Evolutionary conservation across 345 rosid species (phyloP).

Genomic region (Eucalyptus pauciflora): DNA sequence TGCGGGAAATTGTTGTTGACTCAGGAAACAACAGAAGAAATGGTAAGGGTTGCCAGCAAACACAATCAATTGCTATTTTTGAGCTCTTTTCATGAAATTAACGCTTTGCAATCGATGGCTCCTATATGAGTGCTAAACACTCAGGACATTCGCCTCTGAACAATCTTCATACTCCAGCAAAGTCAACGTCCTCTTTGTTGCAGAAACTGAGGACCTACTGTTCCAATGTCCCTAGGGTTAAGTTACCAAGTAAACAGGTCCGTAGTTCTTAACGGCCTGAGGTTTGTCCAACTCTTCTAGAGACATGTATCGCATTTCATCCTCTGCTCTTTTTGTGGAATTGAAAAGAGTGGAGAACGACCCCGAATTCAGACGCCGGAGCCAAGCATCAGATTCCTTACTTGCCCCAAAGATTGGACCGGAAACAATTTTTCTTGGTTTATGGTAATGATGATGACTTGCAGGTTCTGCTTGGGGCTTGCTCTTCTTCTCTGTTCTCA

Average conservation of each 20-base stretch:
- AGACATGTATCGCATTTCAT: conserved; percentile 22
- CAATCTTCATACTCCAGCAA: neutral
- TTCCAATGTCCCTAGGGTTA: neutral
- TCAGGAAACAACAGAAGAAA: neutral
- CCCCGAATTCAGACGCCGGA: conserved; percentile 22
- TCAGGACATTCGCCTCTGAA: neutral
- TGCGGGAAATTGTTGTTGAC: neutral
- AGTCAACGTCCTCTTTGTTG: neutral
- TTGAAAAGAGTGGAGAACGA: conserved; percentile 21
- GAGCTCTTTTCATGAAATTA: neutral
- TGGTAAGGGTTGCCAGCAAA: neutral
- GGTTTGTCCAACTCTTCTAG: conserved; percentile 17
- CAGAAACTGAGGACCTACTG: neutral
- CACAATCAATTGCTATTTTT: neutral
- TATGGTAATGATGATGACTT: neutral
- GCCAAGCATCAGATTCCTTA: neutral
- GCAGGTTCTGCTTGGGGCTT: conserved; percentile 3
- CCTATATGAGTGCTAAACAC: neutral
- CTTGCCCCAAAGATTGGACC: conserved; percentile 21
- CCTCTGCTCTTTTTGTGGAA: conserved; percentile 9
- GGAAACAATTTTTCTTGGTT: conserved; percentile 20
- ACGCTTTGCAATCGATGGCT: neutral
- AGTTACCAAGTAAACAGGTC: conserved; percentile 47
- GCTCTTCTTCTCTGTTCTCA: conserved; percentile 29
- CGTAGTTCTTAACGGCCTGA: conserved; percentile 19